These are phyloP conservation scores for Kregervanrija fluxuum DNA, from an alignment of 805 yeast genomes.

Conservation along the genomic window DNA sequence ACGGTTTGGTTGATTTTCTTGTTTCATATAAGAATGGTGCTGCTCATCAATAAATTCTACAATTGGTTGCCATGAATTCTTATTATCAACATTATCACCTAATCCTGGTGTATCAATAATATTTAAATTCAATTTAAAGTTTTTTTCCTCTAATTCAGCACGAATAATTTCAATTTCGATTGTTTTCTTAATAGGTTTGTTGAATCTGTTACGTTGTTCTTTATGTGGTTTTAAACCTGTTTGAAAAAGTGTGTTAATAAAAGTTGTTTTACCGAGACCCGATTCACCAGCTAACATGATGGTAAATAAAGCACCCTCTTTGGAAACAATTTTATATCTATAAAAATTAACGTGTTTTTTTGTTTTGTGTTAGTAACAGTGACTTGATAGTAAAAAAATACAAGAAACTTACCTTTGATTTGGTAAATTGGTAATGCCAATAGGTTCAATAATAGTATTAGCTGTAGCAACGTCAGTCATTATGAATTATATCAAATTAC, in stretches of 20 bases:
- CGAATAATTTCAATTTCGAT: conserved; percentile 73
- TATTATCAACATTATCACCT: conserved; percentile 85
- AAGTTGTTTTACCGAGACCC: conserved; percentile 90
- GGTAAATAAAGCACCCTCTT: conserved; percentile 70
- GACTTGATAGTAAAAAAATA: not conserved
- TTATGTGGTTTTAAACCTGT: conserved; percentile 57
- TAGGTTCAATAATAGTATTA: conserved; percentile 36
- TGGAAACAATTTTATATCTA: conserved; percentile 68
- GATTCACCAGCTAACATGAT: conserved; percentile 87
- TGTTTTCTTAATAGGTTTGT: conserved; percentile 57
- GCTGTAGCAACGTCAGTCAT: conserved; percentile 19
- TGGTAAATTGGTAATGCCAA: conserved; percentile 68
- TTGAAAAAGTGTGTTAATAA: conserved; percentile 79
- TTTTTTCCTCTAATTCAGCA: conserved; percentile 80
- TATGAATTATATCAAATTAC: not conserved
- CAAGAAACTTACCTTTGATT: conserved; percentile 51
- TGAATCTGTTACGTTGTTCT: conserved; percentile 47
- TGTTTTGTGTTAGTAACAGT: not conserved
- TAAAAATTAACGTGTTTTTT: conserved; percentile 7
- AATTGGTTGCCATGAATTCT: conserved; percentile 79
- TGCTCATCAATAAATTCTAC: conserved; percentile 88
- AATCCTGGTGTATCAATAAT: conserved; percentile 91
- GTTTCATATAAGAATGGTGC: conserved; percentile 81
- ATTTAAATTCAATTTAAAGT: conserved; percentile 68
- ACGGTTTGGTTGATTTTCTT: conserved; percentile 87